Base-by-base conservation (phyloP, 2,329 filamentous ascomycete species). In the Alternaria conjuncta region DNA sequence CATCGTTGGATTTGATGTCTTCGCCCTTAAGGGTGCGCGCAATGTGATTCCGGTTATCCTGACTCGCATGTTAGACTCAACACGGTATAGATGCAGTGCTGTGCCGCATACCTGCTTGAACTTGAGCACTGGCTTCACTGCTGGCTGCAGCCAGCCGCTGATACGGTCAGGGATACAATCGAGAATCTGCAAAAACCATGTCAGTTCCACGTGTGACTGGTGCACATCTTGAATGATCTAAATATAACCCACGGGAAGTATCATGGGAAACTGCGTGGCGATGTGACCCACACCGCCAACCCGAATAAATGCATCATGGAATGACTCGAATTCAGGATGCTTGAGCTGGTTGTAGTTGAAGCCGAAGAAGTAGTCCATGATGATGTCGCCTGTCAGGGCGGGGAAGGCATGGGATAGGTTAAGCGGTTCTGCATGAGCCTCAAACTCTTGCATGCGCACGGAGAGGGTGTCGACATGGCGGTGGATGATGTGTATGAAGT, bases 351-450 rank as follows among this genome's bases (percentile, higher is more conserved):
- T 65, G 36, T 77, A 75, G 60, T 78, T 77, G 68, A 79, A 76
- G 12, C 77, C 76, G 50, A 78, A 78, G 64, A 77, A 78, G 61
- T 83, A 84, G 56, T 82, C 76, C 63, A 82, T 82, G 65, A 85
- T 82, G 47, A 84, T 79, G 30, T 85, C 83, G 30, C 82, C 82
- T 2, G 81, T 81, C 49, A 81, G 75, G 20, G 81, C 82, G 21
- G 77, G 80, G 54, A 81, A 82, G 0, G 79, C 73, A 59, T 71
- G 60, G 12, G 66, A 69, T 26, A 79, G 59, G 53, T 76, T 78
- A 50, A 78, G 44, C 4, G 75, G 73, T 62, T 76, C 72, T 53
- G 77, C 74, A 45, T 71, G 62, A 8, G 60, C 63, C 55, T 75
- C 73, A 65, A 75, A 78, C 51, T 75, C 75, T 51, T 71, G 71